phyloP scores from a whole-genome alignment of 2,329 filamentous ascomycete genomes.

The Colletotrichum tanaceti region DNA sequence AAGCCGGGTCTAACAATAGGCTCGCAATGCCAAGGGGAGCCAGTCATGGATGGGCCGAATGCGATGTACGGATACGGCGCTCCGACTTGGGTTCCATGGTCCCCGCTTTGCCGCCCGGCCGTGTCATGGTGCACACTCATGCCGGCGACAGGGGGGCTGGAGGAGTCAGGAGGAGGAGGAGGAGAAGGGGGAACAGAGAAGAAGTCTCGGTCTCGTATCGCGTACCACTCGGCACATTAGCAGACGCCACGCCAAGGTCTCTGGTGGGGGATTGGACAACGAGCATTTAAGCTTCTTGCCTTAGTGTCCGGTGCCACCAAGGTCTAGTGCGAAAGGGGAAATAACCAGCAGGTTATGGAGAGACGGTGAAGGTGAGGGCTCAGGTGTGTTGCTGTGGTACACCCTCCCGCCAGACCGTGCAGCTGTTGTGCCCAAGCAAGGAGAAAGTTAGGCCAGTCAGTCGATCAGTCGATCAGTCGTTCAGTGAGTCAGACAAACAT shows the following conservation, averaged over 20 bases:
- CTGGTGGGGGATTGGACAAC: slow-evolving; percentile 14
- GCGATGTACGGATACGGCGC: neutral
- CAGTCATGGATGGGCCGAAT: neutral
- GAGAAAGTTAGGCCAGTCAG: slow-evolving; percentile 10
- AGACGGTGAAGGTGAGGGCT: neutral
- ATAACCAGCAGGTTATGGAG: neutral
- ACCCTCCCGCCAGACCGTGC: neutral
- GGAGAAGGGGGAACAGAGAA: too few relatives aligned
- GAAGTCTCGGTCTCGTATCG: slow-evolving; percentile 32
- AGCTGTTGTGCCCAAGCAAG: neutral
- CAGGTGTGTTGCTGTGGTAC: neutral
- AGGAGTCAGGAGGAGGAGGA: too few relatives aligned
- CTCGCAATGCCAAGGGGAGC: slow-evolving; percentile 6
- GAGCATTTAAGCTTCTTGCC: slow-evolving; percentile 37
- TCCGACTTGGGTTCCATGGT: neutral
- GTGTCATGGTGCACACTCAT: slow-evolving; percentile 16
- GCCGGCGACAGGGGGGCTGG: slow-evolving; percentile 1
- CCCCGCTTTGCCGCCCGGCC: slow-evolving; percentile 1
- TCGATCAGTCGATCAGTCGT: neutral
- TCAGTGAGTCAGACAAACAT: neutral
- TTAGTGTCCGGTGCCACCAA: slow-evolving; percentile 18
- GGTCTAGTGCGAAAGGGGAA: neutral
- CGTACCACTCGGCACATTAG: slow-evolving; percentile 11
- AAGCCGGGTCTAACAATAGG: slow-evolving; percentile 27
- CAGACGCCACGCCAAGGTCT: slow-evolving; percentile 18